Conservation (phyloP, 1,284 basidiomycete genomes). For the Pseudozyma hubeiensis region DNA sequence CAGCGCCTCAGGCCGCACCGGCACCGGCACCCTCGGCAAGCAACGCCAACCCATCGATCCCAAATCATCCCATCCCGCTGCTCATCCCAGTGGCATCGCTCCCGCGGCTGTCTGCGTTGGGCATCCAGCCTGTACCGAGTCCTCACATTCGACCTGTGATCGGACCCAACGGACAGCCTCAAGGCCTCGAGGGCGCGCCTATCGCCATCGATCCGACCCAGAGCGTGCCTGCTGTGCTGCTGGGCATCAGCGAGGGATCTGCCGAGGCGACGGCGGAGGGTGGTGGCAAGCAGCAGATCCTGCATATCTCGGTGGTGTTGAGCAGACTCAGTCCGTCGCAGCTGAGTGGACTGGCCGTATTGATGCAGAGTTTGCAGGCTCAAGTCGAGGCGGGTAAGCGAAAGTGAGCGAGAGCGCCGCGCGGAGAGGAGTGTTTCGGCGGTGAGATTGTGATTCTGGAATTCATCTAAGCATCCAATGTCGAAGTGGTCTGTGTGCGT, state of each 20-base stretch:
- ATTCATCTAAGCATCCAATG: too few species aligned
- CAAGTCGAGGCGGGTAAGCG: slow-evolving; percentile 45
- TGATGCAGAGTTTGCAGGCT: slow-evolving; percentile 64
- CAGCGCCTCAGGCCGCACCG: slow-evolving; percentile 12
- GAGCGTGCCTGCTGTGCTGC: slow-evolving; percentile 58
- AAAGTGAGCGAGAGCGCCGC: slow-evolving; percentile 8
- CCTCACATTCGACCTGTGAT: slow-evolving; percentile 59
- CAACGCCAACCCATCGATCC: slow-evolving; percentile 45
- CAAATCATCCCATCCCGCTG: slow-evolving; percentile 63
- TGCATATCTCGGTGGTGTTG: slow-evolving; percentile 65
- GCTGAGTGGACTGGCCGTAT: slow-evolving; percentile 59
- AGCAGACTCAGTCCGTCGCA: slow-evolving; percentile 61
- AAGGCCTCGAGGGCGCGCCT: slow-evolving; percentile 46
- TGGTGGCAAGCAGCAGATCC: slow-evolving; percentile 52
- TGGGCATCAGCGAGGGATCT: slow-evolving; percentile 61
- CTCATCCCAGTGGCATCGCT: slow-evolving; percentile 63
- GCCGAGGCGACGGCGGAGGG: slow-evolving; percentile 16
- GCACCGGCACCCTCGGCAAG: slow-evolving; percentile 16
- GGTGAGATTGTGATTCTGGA: too few species aligned
- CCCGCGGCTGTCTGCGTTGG: slow-evolving; percentile 56
- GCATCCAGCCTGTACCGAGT: slow-evolving; percentile 60
- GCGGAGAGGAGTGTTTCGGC: too few species aligned
- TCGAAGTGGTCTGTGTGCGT: not conserved
- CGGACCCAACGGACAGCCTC: slow-evolving; percentile 38
- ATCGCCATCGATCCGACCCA: slow-evolving; percentile 58